Evolutionary conservation across 2,329 filamentous ascomycete genomes (phyloP), one percentile per base, ranked within the genome.

Genomic region (Corniculantispora saksenae): DNA sequence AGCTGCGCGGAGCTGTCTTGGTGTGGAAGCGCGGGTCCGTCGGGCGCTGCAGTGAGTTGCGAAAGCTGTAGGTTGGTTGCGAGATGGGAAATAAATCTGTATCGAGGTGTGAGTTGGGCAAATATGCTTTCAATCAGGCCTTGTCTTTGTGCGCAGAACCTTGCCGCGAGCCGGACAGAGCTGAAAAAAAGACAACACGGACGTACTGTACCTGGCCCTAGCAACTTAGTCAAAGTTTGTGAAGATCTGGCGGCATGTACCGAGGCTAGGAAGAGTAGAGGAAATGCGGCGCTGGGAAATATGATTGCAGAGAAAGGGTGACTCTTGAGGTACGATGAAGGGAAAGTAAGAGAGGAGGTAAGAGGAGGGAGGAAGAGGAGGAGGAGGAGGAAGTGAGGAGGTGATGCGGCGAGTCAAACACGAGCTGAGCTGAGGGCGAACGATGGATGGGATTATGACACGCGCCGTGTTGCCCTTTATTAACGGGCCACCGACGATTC

Each of bases 401-500:
- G 3, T 5, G 12, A 32, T 6, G 32, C 5, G n/a, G 32, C 38
- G 38, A 43, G 38, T 43, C 38, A 43, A 55, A 55, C 19, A 55
- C 51, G 35, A 61, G 59, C 13, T 40, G 45, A 51, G 21, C n/a
- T n/a, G n/a, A n/a, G n/a, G 43, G 21, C 27, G 29, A 10, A 27
- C 23, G 43, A 40, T 48, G 25, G 25, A 23, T 48, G 12, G 38
- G 60, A 40, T 38, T 25, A 25, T 45, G 25, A 56, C 50, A 45
- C 27, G 51, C 21, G 23, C 48, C 6, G 13, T 3, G 48, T n/a
- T 54, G 29, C 60, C 60, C 51, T 63, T 63, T n/a, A 55, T 25
- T 56, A 63, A 63, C 50, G 15, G 50, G 51, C 60, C 27, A 63
- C 25, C 45, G 50, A 48, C 51, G 40, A 63, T 63, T 63, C 51